A percentile compares a stretch with the other conserved stretches of the same genome.
phyloP scores from a whole-genome alignment of 2,329 filamentous ascomycete species.

The Mycosphaerella sp. region DNA sequence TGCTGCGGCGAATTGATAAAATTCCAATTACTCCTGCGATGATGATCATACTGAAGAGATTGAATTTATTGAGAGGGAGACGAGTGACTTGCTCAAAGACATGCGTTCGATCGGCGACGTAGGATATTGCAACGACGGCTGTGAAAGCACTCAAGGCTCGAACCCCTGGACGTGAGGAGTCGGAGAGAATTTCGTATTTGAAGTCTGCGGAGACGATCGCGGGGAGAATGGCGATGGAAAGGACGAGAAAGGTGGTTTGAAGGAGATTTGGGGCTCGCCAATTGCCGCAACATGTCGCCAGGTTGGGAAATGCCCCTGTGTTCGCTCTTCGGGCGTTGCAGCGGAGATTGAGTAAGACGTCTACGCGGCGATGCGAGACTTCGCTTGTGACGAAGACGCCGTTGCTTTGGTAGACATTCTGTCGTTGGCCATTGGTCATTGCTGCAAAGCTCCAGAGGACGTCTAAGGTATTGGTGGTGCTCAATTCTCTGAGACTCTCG shows the following conservation, averaged over 20 bases:
- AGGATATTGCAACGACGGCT: constrained; percentile 31
- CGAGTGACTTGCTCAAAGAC: constrained; percentile 49
- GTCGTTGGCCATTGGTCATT: constrained; percentile 40
- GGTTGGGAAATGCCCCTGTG: constrained; percentile 39
- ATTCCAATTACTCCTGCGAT: constrained; percentile 30
- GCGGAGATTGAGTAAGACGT: constrained; percentile 49
- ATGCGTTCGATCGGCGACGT: constrained; percentile 50
- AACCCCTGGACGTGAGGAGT: neutral
- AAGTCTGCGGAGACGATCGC: constrained; percentile 13
- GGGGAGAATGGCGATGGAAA: constrained; percentile 30
- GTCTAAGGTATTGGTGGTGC: constrained; percentile 33
- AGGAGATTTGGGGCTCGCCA: constrained; percentile 37
- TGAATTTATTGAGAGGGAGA: constrained; percentile 32
- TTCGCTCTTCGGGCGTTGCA: constrained; percentile 46
- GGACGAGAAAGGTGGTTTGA: constrained; percentile 33
- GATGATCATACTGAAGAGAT: constrained; percentile 21
- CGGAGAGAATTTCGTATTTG: constrained; percentile 1
- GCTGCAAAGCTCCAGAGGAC: constrained; percentile 47
- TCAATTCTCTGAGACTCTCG: constrained; percentile 43
- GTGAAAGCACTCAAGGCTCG: constrained; percentile 10
- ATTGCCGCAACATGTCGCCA: constrained; percentile 49
- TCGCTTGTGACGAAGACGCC: constrained; percentile 42
- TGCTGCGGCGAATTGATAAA: constrained; percentile 11
- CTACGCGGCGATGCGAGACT: constrained; percentile 44
- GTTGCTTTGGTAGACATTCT: constrained; percentile 35